Evolutionary conservation across 441 rosid genomes (phyloP).

Genomic region (Croton setiger): DNA sequence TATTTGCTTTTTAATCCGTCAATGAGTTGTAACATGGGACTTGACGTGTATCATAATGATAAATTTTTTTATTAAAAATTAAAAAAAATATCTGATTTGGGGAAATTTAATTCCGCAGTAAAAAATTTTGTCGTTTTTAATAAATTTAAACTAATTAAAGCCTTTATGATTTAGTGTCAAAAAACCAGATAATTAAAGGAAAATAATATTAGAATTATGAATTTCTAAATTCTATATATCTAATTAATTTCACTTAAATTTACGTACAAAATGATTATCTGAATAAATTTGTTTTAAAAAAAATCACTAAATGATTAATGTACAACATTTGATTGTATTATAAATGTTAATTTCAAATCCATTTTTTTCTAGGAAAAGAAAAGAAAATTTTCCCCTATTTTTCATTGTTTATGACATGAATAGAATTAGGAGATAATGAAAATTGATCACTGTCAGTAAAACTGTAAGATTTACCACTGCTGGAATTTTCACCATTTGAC

Average conservation of each 20-base stretch:
- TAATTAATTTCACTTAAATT: background rate
- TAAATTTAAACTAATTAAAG: no score
- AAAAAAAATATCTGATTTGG: no score
- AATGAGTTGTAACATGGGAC: slow-evolving; percentile 36
- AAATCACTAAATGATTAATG: background rate
- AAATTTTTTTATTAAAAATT: no score
- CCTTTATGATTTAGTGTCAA: no score
- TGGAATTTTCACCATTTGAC: background rate
- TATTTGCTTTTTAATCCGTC: slow-evolving; percentile 26
- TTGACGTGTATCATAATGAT: background rate
- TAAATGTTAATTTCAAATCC: background rate
- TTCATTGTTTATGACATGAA: background rate
- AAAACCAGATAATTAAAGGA: no score
- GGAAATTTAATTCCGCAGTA: no score
- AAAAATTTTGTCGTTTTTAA: no score
- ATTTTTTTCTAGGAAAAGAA: background rate
- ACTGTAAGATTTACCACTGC: background rate
- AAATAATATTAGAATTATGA: background rate
- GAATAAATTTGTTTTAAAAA: background rate
- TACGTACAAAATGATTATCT: background rate
- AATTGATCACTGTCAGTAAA: background rate
- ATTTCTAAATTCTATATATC: background rate
- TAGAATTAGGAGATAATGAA: background rate
- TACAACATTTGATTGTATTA: slow-evolving; percentile 6
- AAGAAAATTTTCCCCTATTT: background rate